Evolutionary conservation across 2,329 filamentous ascomycete genomes (phyloP), one percentile per base, ranked within the genome.

Genomic region (Nemania sp.): DNA sequence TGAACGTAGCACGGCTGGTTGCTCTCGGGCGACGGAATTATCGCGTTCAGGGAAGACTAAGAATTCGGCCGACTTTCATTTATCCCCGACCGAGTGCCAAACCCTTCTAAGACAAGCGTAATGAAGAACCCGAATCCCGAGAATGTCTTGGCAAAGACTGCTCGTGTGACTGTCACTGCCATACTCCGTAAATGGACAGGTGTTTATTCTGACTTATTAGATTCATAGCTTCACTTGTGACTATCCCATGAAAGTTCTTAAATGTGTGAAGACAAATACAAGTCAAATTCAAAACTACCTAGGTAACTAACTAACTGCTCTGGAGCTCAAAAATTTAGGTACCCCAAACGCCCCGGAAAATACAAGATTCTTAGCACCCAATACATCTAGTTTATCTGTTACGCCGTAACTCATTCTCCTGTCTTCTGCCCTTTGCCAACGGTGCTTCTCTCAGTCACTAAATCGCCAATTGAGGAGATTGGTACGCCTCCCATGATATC

Each of bases 401-500:
- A 40, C 14, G 37, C 22, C 37, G 31, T 12, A 30, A 19, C 9
- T 12, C 23, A 41, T 30, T 33, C 11, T 43, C 31, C 23, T 14
- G 14, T 15, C 6, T 53, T 54, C 23, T 41, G 26, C n/a, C 19
- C 36, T 49, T 61, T 59, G 7, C 55, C 59, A 34, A 64, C 39
- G 17, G 46, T 52, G 40, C 59, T 63, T 40, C 52, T 60, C 20
- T 61, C 54, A 7, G 59, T 59, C 3, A 65, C 59, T 20, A 64
- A 36, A 36, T 61, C 57, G 3, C 46, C 54, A 22, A 61, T 56
- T 0, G 42, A 43, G 2, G 52, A 47, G 19, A 56, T 61, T 1
- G 55, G 42, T 6, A 47, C 51, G 17, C 51, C 52, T 6, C 56
- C 56, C 56, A 60, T 60, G 12, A 62, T 59, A 23, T 61, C 59